Conservation (phyloP, 164 flowering plant genomes). For the Macadamia integrifolia region DNA sequence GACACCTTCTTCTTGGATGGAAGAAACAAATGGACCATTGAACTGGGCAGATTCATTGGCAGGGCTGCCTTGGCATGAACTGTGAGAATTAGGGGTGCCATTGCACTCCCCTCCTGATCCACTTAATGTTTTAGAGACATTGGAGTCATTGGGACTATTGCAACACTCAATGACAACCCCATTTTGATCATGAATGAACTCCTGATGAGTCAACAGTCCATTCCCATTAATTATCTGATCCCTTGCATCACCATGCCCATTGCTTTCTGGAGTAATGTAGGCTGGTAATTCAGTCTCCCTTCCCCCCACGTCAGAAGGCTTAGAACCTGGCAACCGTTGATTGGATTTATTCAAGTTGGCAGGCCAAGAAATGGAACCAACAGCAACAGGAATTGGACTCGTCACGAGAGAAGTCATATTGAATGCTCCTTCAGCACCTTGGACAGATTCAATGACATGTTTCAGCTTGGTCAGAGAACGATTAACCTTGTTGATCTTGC, state of each 20-base stretch:
- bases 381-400: conserved; percentile 57
- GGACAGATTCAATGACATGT: conserved; percentile 89
- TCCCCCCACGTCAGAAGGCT: conserved; percentile 28
- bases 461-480: conserved; percentile 86
- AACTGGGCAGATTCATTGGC: conserved; percentile 28
- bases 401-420: conserved; percentile 45
- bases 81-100: conserved; percentile 68
- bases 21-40: conserved; percentile 28
- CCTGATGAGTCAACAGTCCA: conserved; percentile 21
- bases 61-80: conserved; percentile 70
- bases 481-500: conserved; percentile 92
- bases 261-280: conserved; percentile 24
- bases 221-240: conserved; percentile 20
- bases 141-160: conserved; percentile 27
- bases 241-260: conserved; percentile 23
- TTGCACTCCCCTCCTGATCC: conserved; percentile 70
- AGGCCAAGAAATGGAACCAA: conserved; percentile 59
- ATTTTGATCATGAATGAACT: conserved; percentile 18
- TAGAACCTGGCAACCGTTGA: conserved; percentile 32
- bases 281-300: conserved; percentile 22
- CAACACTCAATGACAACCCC: conserved; percentile 18
- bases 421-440: conserved; percentile 74
- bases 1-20: conserved; percentile 22
- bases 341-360: conserved; percentile 34
- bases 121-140: conserved; percentile 40